phyloP scores from a whole-genome alignment of 2,329 filamentous ascomycete genomes.

The Eutypella sp. region DNA sequence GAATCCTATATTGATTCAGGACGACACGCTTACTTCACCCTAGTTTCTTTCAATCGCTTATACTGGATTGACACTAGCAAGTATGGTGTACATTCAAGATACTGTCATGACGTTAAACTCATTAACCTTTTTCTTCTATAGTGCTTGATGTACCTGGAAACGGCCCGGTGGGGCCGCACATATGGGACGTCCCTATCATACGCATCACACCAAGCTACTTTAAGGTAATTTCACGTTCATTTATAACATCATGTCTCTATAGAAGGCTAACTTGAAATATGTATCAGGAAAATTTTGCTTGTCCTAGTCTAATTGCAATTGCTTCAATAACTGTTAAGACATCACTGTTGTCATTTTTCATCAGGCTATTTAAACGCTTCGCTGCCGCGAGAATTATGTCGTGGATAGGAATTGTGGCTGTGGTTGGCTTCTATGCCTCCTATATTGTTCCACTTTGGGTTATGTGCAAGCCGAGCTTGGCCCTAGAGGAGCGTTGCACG shows the following conservation, averaged over 20 bases:
- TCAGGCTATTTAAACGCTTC: not conserved
- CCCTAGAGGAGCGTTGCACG: not conserved
- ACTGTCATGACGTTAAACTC: not conserved
- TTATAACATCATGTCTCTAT: too few species aligned
- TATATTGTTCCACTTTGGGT: slow-evolving; percentile 5
- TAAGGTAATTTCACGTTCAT: not conserved
- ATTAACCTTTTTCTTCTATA: not conserved
- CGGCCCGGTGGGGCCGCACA: not conserved
- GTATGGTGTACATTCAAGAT: not conserved
- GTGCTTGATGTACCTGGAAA: not conserved
- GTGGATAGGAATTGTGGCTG: slow-evolving; percentile 5
- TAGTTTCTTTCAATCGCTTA: not conserved
- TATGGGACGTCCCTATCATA: not conserved
- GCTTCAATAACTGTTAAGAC: not conserved
- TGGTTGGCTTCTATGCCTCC: slow-evolving; percentile 3
- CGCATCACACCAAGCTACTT: not conserved
- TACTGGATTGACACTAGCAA: not conserved
- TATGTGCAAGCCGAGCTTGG: slow-evolving; percentile 3
- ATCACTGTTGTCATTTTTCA: not conserved
- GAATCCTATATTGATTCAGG: not conserved
- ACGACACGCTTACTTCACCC: not conserved
- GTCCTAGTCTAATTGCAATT: not conserved
- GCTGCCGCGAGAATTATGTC: slow-evolving; percentile 3
- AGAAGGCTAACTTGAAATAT: not conserved
- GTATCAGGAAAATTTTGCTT: not conserved